phyloP scores from a whole-genome alignment of 1,284 basidiomycete species.

The Ceratobasidium sp. region DNA sequence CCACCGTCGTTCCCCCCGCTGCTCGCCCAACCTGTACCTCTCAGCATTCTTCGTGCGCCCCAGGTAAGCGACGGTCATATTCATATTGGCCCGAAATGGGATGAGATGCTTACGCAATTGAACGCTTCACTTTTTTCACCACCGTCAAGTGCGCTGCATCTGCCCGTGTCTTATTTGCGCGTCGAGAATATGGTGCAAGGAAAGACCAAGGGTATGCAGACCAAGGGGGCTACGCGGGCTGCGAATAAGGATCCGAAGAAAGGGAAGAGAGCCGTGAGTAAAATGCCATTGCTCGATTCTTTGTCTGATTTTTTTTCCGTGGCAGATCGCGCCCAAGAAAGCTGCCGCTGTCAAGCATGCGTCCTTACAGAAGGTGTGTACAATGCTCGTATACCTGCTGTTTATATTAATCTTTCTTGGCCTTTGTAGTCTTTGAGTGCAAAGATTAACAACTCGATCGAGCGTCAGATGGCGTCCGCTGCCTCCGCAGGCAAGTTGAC shows the following conservation, averaged over 20 bases:
- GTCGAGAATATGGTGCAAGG: slow-evolving; percentile 48
- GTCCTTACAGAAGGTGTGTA: slow-evolving; percentile 69
- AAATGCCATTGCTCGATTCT: neutral
- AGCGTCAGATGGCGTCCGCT: slow-evolving; percentile 88
- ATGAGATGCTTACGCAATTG: slow-evolving; percentile 27
- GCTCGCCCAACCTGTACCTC: slow-evolving; percentile 40
- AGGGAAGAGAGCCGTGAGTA: slow-evolving; percentile 63
- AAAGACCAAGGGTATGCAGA: slow-evolving; percentile 46
- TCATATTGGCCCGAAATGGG: slow-evolving; percentile 25
- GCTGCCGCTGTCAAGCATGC: slow-evolving; percentile 72
- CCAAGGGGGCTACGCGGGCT: slow-evolving; percentile 40
- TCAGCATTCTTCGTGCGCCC: slow-evolving; percentile 43
- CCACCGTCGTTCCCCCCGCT: neutral
- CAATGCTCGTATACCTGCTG: neutral
- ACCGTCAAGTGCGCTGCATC: slow-evolving; percentile 27
- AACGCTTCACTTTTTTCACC: slow-evolving; percentile 3
- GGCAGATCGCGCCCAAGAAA: slow-evolving; percentile 76
- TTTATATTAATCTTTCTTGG: slow-evolving; percentile 22
- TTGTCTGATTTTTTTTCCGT: neutral
- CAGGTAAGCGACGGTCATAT: slow-evolving; percentile 7
- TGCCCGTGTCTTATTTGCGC: slow-evolving; percentile 26
- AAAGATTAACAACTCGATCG: slow-evolving; percentile 90
- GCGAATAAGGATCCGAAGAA: slow-evolving; percentile 67
- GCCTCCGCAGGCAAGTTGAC: slow-evolving; percentile 86
- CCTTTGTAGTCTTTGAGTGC: slow-evolving; percentile 75